Evolutionary conservation across 306 rosid genomes (phyloP).

Genomic region (Glycine soja): DNA sequence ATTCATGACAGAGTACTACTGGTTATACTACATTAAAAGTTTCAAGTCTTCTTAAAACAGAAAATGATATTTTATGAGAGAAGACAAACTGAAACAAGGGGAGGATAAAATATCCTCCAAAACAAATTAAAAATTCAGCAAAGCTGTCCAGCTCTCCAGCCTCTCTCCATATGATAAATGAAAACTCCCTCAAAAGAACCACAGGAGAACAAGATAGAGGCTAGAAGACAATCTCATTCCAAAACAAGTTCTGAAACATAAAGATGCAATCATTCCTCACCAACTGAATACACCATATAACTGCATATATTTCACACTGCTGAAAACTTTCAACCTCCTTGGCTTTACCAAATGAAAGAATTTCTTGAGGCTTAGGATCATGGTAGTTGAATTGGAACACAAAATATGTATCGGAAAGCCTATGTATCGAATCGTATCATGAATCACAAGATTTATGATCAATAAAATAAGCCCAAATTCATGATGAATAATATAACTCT

Average conservation of each 20-base stretch:
- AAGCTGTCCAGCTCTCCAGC: not conserved
- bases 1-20: not conserved
- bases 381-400: too few relatives aligned
- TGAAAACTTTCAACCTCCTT: not conserved
- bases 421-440: too few relatives aligned
- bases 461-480: too few relatives aligned
- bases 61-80: not conserved
- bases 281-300: conserved; percentile 24
- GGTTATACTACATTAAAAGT: not conserved
- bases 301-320: not conserved
- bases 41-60: not conserved
- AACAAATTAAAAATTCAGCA: not conserved
- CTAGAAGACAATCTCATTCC: conserved; percentile 6
- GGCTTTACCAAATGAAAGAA: not conserved
- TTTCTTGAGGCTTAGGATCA: not conserved
- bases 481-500: too few relatives aligned
- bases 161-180: not conserved
- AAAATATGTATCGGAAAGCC: too few relatives aligned
- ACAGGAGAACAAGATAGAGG: not conserved
- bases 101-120: not conserved
- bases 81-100: not conserved
- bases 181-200: conserved; percentile 4
- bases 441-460: too few relatives aligned
- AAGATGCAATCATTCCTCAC: conserved; percentile 22
- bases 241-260: conserved; percentile 6